A percentile compares a stretch with the other conserved stretches of the same genome.
Conservation (phyloP, 2,329 filamentous ascomycete species). For the Neonectria hederae region DNA sequence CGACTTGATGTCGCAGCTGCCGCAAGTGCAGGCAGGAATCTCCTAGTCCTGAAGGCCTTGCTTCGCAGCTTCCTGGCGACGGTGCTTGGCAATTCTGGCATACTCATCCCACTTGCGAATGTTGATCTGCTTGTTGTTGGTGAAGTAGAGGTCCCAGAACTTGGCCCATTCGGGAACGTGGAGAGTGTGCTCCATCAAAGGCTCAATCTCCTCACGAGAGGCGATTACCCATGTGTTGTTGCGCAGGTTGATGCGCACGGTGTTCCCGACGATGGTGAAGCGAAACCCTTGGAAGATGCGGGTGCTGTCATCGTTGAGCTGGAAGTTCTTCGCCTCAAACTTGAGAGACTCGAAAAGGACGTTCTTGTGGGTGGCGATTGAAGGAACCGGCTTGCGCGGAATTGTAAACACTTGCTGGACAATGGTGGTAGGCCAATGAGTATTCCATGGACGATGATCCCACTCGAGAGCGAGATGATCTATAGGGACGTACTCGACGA, state of each 20-base stretch:
- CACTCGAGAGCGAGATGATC: slow-evolving; percentile 16
- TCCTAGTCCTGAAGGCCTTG: slow-evolving; percentile 13
- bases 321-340: not conserved
- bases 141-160: slow-evolving; percentile 40
- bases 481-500: not conserved
- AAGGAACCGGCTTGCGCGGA: not conserved
- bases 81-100: slow-evolving; percentile 34
- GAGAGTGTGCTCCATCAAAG: not conserved
- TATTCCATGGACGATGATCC: slow-evolving; percentile 1
- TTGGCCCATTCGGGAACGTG: slow-evolving; percentile 32
- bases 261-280: not conserved
- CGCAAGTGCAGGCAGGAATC: slow-evolving; percentile 12
- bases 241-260: not conserved
- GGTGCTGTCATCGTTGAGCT: not conserved
- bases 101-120: slow-evolving; percentile 41
- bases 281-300: not conserved
- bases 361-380: too few relatives aligned
- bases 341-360: not conserved
- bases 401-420: too few relatives aligned
- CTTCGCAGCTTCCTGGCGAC: slow-evolving; percentile 24
- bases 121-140: slow-evolving; percentile 29
- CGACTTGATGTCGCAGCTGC: slow-evolving; percentile 22
- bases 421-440: not conserved
- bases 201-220: not conserved
- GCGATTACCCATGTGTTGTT: not conserved